A percentile compares a stretch with the other conserved stretches of the same genome.
phyloP scores from a whole-genome alignment of 768 basidiomycete species.

The Boletus barrowsii region DNA sequence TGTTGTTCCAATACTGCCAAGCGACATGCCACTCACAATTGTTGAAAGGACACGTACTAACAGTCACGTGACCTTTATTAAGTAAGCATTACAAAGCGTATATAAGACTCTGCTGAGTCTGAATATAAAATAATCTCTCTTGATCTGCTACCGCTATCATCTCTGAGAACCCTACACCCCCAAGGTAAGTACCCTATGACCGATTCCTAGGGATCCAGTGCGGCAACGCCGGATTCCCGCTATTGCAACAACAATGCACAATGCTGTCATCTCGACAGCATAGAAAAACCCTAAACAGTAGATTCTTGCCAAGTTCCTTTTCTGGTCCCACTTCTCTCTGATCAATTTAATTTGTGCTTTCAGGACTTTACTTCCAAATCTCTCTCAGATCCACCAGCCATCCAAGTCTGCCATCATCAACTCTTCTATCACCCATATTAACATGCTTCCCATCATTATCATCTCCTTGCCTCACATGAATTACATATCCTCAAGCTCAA shows the following conservation, averaged over 20 bases:
- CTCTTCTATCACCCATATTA: constrained; percentile 86
- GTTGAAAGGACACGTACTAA: no score
- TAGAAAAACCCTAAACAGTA: constrained; percentile 87
- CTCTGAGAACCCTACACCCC: no score
- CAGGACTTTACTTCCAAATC: constrained; percentile 87
- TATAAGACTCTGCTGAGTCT: no score
- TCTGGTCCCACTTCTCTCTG: constrained; percentile 4
- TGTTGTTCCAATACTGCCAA: constrained; percentile 95
- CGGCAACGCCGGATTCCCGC: no score
- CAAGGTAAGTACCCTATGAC: no score
- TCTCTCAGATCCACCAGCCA: constrained; percentile 87
- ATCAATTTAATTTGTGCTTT: constrained; percentile 14
- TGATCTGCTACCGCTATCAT: no score
- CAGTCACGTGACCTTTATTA: no score
- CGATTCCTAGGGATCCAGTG: no score
- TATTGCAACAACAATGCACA: no score
- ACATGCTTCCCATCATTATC: constrained; percentile 79
- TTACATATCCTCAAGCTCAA: constrained; percentile 77
- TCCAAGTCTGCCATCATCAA: constrained; percentile 98
- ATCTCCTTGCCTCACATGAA: constrained; percentile 77
- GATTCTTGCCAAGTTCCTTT: constrained; percentile 69
- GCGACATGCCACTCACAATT: constrained; percentile 89
- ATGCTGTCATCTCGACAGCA: constrained; percentile 92
- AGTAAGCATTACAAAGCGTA: no score
- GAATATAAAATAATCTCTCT: no score